These are phyloP conservation scores for Tulasnella sp. DNA, from an alignment of 768 basidiomycete species.

Conservation along the genomic window DNA sequence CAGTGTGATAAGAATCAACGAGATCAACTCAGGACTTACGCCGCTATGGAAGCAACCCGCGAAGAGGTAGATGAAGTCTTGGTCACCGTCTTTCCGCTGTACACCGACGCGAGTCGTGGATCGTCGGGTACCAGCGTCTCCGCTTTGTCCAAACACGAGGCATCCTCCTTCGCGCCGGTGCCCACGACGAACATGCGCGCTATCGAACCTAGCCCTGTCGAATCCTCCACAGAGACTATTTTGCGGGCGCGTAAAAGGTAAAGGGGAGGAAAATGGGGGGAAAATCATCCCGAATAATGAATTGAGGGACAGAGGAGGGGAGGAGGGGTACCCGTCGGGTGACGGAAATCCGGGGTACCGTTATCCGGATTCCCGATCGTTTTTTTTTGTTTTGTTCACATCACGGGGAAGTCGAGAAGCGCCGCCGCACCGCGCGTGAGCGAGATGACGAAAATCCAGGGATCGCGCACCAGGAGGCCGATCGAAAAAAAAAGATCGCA, in stretches of 20 bases:
- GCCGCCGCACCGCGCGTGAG: neutral
- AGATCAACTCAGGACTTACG: neutral
- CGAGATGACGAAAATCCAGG: neutral
- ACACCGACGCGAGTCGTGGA: neutral
- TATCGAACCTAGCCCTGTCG: neutral
- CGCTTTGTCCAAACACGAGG: neutral
- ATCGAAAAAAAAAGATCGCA: neutral
- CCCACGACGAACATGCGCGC: neutral
- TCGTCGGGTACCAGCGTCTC: slow-evolving; percentile 1
- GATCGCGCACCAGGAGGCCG: too few relatives aligned
- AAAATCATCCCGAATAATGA: neutral
- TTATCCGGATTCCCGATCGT: neutral
- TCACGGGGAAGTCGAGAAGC: neutral
- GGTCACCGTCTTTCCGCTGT: neutral
- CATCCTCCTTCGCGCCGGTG: neutral
- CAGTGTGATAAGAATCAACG: neutral
- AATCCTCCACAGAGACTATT: slow-evolving; percentile 10
- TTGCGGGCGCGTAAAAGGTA: neutral
- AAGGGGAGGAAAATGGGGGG: neutral
- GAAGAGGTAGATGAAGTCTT: neutral
- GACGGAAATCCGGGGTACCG: neutral
- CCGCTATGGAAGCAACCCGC: neutral
- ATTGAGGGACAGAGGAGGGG: too few relatives aligned
- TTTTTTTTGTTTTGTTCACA: neutral
- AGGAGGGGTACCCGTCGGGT: neutral